Percentiles rank a stretch among this genome's conserved stretches.
Conservation (phyloP, 2,329 filamentous ascomycete species). For the Colletotrichum filicis region DNA sequence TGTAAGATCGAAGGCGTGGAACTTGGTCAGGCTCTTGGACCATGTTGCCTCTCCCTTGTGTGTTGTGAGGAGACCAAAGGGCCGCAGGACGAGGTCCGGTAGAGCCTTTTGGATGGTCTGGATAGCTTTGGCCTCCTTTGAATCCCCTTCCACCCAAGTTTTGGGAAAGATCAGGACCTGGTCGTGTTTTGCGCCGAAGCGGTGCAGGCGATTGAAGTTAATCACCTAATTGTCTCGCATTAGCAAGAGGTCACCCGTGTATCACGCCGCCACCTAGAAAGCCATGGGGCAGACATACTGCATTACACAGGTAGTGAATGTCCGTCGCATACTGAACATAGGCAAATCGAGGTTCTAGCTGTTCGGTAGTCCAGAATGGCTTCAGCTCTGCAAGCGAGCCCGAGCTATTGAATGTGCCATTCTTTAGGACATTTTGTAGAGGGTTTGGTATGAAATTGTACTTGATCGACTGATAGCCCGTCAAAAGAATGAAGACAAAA, state of each 20-base stretch:
- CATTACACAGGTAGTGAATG: slow-evolving; percentile 60
- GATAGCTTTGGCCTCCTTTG: slow-evolving; percentile 19
- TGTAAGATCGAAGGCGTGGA: slow-evolving; percentile 75
- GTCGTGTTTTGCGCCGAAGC: slow-evolving; percentile 54
- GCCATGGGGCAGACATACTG: slow-evolving; percentile 33
- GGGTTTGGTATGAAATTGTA: not conserved
- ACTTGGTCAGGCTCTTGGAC: slow-evolving; percentile 74
- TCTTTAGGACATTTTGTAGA: not conserved
- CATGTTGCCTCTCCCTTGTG: slow-evolving; percentile 56
- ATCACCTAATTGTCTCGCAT: slow-evolving; percentile 46
- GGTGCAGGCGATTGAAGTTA: slow-evolving; percentile 58
- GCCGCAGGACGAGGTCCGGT: slow-evolving; percentile 16
- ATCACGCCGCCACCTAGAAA: no score
- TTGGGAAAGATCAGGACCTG: slow-evolving; percentile 58
- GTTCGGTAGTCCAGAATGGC: not conserved
- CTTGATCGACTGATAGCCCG: slow-evolving; percentile 4
- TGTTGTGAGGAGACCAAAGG: slow-evolving; percentile 20
- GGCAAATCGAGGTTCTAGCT: slow-evolving; percentile 47
- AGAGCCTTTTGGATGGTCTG: not conserved
- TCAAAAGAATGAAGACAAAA: slow-evolving; percentile 6
- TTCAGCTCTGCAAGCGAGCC: not conserved
- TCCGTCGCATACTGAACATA: slow-evolving; percentile 62
- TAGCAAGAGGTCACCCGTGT: not conserved
- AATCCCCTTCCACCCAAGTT: slow-evolving; percentile 18
- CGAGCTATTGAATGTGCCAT: not conserved